Percentiles rank a stretch among this genome's conserved stretches.
These are phyloP conservation scores for Wallacemonas sp. DNA, from an alignment of 208 protist species.

Conservation along the genomic window DNA sequence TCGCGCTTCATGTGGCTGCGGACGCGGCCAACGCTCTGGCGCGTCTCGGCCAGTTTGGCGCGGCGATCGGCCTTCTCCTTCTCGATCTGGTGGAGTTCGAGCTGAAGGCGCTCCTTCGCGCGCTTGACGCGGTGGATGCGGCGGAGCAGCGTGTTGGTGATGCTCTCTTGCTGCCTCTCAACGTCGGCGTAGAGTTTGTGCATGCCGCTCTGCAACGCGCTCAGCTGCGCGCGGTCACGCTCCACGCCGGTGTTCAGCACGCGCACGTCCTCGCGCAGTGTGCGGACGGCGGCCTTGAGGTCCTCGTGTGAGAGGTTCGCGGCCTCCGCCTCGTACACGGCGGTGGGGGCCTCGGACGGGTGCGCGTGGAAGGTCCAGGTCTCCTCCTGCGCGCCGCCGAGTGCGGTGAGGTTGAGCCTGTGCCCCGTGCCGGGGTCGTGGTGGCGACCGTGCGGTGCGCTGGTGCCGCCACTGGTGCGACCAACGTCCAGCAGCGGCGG, in stretches of 20 bases:
- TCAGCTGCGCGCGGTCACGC: slow-evolving; percentile 41
- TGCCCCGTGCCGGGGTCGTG: slow-evolving; percentile 9
- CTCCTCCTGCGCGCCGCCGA: background rate
- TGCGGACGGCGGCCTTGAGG: slow-evolving; percentile 44
- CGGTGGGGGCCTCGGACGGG: slow-evolving; percentile 21
- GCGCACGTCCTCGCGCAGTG: slow-evolving; percentile 42
- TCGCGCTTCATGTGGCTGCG: slow-evolving; percentile 56
- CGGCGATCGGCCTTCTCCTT: slow-evolving; percentile 45
- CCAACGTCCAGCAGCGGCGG: slow-evolving; percentile 6
- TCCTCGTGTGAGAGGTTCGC: slow-evolving; percentile 33
- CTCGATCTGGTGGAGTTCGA: slow-evolving; percentile 42
- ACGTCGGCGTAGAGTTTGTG: slow-evolving; percentile 48
- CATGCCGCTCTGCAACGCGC: slow-evolving; percentile 54
- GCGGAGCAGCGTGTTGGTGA: slow-evolving; percentile 70
- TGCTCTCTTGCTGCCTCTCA: slow-evolving; percentile 73
- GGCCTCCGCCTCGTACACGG: slow-evolving; percentile 54
- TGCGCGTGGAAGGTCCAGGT: background rate
- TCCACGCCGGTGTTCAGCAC: slow-evolving; percentile 51
- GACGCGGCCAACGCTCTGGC: slow-evolving; percentile 44
- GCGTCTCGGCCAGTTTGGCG: slow-evolving; percentile 43
- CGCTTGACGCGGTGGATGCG: slow-evolving; percentile 50
- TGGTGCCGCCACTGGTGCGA: slow-evolving; percentile 18
- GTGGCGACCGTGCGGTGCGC: slow-evolving; percentile 11
- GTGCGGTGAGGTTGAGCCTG: slow-evolving; percentile 10
- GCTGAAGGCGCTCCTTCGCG: slow-evolving; percentile 42